Base-by-base conservation (phyloP, 2,329 filamentous ascomycete genomes). In the Cladosporium sp. region DNA sequence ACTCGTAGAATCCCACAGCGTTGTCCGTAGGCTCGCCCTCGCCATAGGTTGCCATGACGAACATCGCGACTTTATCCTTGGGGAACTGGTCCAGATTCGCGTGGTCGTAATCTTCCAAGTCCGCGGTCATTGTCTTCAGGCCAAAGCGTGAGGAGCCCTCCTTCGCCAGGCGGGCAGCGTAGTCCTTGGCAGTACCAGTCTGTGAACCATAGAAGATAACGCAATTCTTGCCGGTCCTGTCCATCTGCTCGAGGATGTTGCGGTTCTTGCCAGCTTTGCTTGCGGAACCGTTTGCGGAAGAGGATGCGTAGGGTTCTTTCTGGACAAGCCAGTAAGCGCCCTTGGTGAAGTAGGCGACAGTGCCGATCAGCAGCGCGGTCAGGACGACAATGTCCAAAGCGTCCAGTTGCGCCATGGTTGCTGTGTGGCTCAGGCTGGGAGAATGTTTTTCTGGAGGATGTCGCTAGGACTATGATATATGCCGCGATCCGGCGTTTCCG, bases 11-110 rank as follows among this genome's bases (percentile, higher is more conserved):
- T 73, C 98, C 95, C 69, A 98, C 95, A 7, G 96, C 95, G 76
- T 99, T 99, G 76, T 99, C 95, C 34, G 96, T 99, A 53, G 95
- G 95, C 81, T 99, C 96, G 69, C 95, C 95, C 84, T 99, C 95
- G 70, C 95, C 95, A 74, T 99, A 99, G 39, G 96, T 99, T 60
- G 95, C 95, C 69, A 99, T 86, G 67, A 99, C 90, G 77, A 99
- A 99, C 83, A 99, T 91, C 73, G 90, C 91, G 61, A 99, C 80
- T 81, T 97, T 97, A 79, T 98, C 93, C 70, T 88, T 88, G 53
- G 94, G 91, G 73, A 98, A 88, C 64, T 88, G 84, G 79, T 99
- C 94, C 69, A 99, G 85, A 75, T 93, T 97, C 63, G 98, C 94
- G 75, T 89, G 97, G 77, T 99, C 95, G 80, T 97, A 99, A 72